A percentile compares a stretch with the other conserved stretches of the same genome.
Evolutionary conservation across 192 early-diverging fungal genomes (phyloP).

Genomic region (Lobosporangium transversale): DNA sequence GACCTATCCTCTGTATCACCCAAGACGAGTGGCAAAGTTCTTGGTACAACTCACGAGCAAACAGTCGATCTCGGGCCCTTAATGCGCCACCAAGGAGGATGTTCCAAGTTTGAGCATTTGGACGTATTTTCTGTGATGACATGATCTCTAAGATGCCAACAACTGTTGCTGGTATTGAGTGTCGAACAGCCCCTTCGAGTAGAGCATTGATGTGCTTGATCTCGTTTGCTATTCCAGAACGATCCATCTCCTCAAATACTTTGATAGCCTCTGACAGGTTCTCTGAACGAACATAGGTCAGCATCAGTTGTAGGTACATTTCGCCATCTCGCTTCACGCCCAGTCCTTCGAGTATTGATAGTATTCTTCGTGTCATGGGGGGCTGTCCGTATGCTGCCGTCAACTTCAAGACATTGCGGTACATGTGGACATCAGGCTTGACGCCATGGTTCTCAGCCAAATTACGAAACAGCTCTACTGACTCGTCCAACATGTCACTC

Average conservation of each 20-base stretch:
- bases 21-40: constrained; percentile 20
- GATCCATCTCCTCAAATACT: constrained; percentile 40
- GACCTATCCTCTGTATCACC: constrained; percentile 6
- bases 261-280: constrained; percentile 32
- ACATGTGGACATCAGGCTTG: constrained; percentile 19
- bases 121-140: constrained; percentile 15
- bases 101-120: constrained; percentile 39
- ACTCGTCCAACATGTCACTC: constrained; percentile 27
- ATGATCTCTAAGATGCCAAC: constrained; percentile 45
- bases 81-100: constrained; percentile 27
- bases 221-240: not conserved
- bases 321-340: constrained; percentile 26
- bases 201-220: constrained; percentile 38
- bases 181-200: constrained; percentile 30
- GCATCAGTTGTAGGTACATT: constrained; percentile 29
- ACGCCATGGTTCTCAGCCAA: constrained; percentile 36
- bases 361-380: constrained; percentile 28
- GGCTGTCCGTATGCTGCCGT: constrained; percentile 31
- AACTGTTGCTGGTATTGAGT: constrained; percentile 16
- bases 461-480: constrained; percentile 30
- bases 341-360: constrained; percentile 21
- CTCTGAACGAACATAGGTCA: constrained; percentile 27
- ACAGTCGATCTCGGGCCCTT: constrained; percentile 1
- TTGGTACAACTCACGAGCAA: constrained; percentile 20
- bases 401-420: constrained; percentile 18